Base-by-base conservation (phyloP, 2,329 filamentous ascomycete genomes). In the Parasarocladium wereldwijsianum region DNA sequence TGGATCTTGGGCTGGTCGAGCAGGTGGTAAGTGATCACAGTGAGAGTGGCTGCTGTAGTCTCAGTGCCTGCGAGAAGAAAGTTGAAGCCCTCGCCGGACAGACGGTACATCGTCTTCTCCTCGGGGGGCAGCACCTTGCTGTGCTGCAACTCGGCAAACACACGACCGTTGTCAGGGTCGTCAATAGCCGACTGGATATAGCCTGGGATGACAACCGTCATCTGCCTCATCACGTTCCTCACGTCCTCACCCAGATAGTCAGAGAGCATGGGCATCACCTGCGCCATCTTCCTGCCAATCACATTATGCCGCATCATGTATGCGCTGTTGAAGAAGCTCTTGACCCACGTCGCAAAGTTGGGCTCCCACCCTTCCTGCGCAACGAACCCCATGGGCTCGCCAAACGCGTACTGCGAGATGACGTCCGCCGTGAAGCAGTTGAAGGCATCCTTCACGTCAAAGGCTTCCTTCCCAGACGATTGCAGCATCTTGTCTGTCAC, bases 371-470 rank as follows among this genome's bases (percentile, higher is more conserved):
- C 47, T 3, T 52, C 39, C 32, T 52, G 34, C 3, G 26, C 34
- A 12, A 36, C 25, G 34, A 36, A 40, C 29, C 52, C 53, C 34
- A 55, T 47, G 5, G 42, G 41, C 24, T 56, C 47, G 6, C 55
- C 54, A 32, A 57, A 58, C 11, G 42, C 43, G 28, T 54, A 58
- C 4, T 47, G 42, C 2, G 49, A 47, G 17, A 58, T 57, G 4
- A 47, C 43, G n/a, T 58, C 55, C 2, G 51, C 46, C 0, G 52
- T 55, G 33, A 54, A 55, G 36, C 54, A 57, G 34, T 50, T 54
- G 31, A 52, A 55, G 4, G 52, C 38, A 12, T 50, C 43, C 17
- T 44, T 47, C 7, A 54, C 36, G 21, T 56, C 46, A n/a, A 57
- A 46, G 0, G 45, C 34, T 5, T 38, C 34, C 11, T 37, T 41